phyloP scores from a whole-genome alignment of 2,329 filamentous ascomycete genomes.

The Sodiomyces alkalinus region DNA sequence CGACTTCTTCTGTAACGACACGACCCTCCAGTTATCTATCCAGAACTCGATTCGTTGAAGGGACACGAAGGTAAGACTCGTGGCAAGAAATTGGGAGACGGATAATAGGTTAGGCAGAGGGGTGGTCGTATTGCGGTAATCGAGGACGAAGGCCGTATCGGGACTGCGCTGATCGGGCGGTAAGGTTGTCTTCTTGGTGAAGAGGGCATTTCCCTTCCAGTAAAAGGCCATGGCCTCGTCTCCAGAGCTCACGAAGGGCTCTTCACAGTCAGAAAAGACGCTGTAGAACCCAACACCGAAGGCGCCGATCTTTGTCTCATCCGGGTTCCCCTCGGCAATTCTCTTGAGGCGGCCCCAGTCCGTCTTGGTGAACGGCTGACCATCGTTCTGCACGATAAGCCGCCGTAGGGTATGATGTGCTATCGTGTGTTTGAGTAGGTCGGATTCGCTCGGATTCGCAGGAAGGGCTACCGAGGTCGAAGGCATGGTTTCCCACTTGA shows the following conservation, averaged over 20 bases:
- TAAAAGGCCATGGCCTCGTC: constrained; percentile 94
- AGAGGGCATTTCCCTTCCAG: constrained; percentile 97
- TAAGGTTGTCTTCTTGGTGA: constrained; percentile 72
- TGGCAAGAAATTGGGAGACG: constrained; percentile 82
- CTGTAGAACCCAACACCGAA: constrained; percentile 98
- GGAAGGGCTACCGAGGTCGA: constrained; percentile 64
- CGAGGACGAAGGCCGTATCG: constrained; percentile 84
- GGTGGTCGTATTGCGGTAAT: constrained; percentile 80
- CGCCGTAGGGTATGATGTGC: constrained; percentile 74
- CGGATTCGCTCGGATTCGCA: constrained; percentile 46
- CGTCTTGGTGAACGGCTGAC: constrained; percentile 70
- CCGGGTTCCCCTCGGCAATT: constrained; percentile 97
- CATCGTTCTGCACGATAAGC: constrained; percentile 86
- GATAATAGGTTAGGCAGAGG: constrained; percentile 76
- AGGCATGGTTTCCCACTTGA: constrained; percentile 84
- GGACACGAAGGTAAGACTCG: constrained; percentile 89
- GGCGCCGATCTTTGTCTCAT: constrained; percentile 97
- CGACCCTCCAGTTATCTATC: constrained; percentile 73
- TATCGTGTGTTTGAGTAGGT: constrained; percentile 68
- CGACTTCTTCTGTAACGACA: constrained; percentile 69
- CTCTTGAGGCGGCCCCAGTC: constrained; percentile 91
- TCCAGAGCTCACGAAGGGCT: constrained; percentile 91
- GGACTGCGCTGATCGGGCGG: constrained; percentile 48
- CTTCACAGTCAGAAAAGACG: constrained; percentile 95
- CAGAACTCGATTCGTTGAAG: constrained; percentile 77